These are phyloP conservation scores for Diplosphaera chodatii DNA, from an alignment of 139 green algal species.

Conservation along the genomic window DNA sequence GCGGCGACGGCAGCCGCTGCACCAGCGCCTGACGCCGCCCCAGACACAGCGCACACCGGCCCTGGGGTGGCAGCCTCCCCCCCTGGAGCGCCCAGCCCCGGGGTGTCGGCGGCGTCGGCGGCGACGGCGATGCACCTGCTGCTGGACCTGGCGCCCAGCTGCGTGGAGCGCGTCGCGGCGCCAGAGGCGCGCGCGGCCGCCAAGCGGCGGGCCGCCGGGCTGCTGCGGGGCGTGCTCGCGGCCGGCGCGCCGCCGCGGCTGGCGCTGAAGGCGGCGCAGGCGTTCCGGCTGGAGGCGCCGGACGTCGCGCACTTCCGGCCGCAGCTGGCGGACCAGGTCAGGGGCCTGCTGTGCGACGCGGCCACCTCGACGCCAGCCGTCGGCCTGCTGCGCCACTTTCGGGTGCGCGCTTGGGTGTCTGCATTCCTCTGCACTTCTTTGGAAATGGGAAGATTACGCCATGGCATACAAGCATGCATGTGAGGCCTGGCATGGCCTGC, in stretches of 20 bases:
- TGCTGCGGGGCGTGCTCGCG: neutral
- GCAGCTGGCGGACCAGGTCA: constrained; percentile 6
- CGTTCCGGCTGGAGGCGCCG: constrained; percentile 9
- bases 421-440: too few relatives aligned
- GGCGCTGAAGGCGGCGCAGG: constrained; percentile 10
- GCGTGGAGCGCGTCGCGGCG: neutral
- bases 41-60: too few relatives aligned
- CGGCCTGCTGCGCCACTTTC: constrained; percentile 35
- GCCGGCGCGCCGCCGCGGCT: too few relatives aligned
- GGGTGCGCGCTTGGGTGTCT: too few relatives aligned
- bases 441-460: too few relatives aligned
- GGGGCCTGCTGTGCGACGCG: constrained; percentile 17
- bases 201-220: too few relatives aligned
- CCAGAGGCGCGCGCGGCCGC: neutral
- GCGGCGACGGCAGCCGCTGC: too few relatives aligned
- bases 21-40: too few relatives aligned
- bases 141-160: neutral
- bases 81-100: too few relatives aligned
- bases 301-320: constrained; percentile 11
- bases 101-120: neutral
- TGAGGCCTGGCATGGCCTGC: too few relatives aligned
- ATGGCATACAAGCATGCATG: too few relatives aligned
- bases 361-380: constrained; percentile 25
- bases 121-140: neutral
- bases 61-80: too few relatives aligned